A percentile compares a stretch with the other conserved stretches of the same genome.
Conservation (phyloP, 2,329 filamentous ascomycete genomes). For the Pyrenochaeta sp. region DNA sequence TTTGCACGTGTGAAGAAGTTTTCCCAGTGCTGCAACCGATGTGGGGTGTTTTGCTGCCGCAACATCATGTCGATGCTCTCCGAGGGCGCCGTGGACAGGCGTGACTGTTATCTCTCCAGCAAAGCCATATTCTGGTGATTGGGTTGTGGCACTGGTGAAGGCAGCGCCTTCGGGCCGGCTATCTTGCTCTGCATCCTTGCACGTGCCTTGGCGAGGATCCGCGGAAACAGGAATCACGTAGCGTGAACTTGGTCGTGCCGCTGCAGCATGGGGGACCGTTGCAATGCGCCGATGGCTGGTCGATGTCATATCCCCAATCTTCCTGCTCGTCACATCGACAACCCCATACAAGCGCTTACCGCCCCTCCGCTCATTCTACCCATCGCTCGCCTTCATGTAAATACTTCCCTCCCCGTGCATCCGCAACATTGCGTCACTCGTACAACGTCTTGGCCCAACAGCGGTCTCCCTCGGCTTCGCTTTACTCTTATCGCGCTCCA, state of each 20-base stretch:
- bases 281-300: conserved; percentile 3
- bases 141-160: background rate
- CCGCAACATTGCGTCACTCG: conserved; percentile 15
- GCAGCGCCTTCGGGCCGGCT: background rate
- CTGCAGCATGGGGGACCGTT: background rate
- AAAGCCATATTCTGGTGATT: background rate
- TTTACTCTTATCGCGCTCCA: conserved; percentile 11
- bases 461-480: conserved; percentile 2
- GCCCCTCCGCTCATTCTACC: conserved; percentile 7
- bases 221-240: background rate
- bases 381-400: conserved; percentile 1
- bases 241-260: background rate
- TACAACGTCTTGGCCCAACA: conserved; percentile 3
- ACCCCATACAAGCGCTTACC: background rate
- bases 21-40: too few species aligned
- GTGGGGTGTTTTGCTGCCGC: background rate
- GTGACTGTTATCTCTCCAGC: background rate
- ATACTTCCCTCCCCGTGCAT: background rate
- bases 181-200: background rate
- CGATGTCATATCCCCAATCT: conserved; percentile 13
- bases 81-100: background rate
- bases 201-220: background rate
- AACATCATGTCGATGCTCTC: background rate
- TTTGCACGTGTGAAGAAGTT: too few species aligned
- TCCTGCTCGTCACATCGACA: background rate